phyloP scores from a whole-genome alignment of 345 rosid genomes.

The Eucalyptus melliodora region DNA sequence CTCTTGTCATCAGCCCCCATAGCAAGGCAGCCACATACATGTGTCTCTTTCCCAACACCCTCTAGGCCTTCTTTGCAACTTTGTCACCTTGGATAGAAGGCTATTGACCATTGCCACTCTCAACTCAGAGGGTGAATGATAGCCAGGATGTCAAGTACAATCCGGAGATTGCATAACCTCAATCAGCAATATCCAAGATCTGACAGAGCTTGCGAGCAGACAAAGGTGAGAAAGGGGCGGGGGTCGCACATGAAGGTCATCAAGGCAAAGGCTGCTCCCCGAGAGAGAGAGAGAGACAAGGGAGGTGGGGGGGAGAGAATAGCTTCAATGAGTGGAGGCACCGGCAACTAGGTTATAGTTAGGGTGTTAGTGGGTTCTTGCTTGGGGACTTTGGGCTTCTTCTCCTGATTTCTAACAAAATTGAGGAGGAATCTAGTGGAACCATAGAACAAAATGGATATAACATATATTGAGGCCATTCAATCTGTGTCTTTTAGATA shows the following conservation, averaged over 20 bases:
- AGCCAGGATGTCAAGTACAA: neutral
- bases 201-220: neutral
- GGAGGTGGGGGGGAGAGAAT: neutral
- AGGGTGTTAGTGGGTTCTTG: neutral
- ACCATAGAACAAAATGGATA: neutral
- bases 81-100: neutral
- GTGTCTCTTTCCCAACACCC: neutral
- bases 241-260: neutral
- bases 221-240: neutral
- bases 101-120: neutral
- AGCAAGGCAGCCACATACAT: neutral
- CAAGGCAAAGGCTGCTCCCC: neutral
- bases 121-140: neutral
- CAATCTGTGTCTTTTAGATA: neutral
- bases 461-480: neutral
- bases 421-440: neutral
- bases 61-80: neutral
- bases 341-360: neutral
- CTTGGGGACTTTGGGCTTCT: neutral
- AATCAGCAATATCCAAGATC: neutral
- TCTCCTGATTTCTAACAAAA: neutral
- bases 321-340: neutral
- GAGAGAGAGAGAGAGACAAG: neutral
- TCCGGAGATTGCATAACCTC: neutral
- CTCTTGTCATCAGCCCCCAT: neutral